Evolutionary conservation across 345 rosid genomes (phyloP).

Genomic region (Citrus unshiu): DNA sequence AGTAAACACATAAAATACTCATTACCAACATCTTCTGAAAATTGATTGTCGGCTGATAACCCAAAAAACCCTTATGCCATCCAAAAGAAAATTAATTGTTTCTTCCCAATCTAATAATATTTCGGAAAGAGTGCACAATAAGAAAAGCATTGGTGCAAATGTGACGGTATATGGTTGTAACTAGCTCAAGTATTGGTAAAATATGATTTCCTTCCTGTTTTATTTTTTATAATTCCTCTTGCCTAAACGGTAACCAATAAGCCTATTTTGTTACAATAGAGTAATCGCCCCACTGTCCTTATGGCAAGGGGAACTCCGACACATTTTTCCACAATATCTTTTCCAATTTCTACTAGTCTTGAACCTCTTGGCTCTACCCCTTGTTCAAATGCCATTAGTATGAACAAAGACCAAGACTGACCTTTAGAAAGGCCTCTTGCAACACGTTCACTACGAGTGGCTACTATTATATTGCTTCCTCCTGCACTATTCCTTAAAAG

Average conservation of each 20-base stretch:
- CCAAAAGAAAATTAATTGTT: slow-evolving; percentile 19
- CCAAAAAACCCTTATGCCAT: slow-evolving; percentile 21
- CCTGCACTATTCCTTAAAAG: neutral
- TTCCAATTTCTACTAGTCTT: neutral
- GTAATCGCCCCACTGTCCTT: slow-evolving; percentile 12
- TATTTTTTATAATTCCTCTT: neutral
- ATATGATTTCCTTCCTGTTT: neutral
- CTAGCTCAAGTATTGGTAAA: slow-evolving; percentile 21
- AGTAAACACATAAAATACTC: slow-evolving; percentile 7
- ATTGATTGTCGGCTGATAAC: neutral
- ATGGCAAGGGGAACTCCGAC: slow-evolving; percentile 19
- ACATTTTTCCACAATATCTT: slow-evolving; percentile 13
- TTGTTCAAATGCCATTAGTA: neutral
- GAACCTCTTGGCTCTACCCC: neutral
- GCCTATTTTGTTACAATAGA: slow-evolving; percentile 1
- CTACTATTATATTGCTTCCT: neutral
- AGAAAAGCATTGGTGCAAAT: slow-evolving; percentile 37
- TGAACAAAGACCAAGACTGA: slow-evolving; percentile 7
- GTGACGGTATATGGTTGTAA: slow-evolving; percentile 28
- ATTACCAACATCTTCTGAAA: neutral
- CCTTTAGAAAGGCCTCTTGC: neutral
- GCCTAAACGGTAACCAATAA: slow-evolving; percentile 12
- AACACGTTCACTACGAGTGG: neutral
- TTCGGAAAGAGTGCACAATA: slow-evolving; percentile 30
- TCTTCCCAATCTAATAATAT: slow-evolving; percentile 10